Evolutionary conservation across 495 filamentous ascomycete genomes (phyloP).

Genomic region (Talaromyces borbonicus): DNA sequence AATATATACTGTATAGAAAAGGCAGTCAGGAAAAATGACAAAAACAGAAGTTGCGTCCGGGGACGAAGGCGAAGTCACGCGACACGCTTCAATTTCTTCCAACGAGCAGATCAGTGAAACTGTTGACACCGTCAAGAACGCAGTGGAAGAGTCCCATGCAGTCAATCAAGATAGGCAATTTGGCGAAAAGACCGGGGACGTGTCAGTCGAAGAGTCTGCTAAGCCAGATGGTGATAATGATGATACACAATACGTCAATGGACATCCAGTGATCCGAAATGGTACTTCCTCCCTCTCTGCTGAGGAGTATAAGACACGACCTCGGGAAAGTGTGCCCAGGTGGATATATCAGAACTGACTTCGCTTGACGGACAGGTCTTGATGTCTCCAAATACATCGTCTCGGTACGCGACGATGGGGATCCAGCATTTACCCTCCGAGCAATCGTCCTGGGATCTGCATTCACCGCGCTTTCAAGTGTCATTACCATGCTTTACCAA

Average conservation of each 20-base stretch:
- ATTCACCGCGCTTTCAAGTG: constrained; percentile 23
- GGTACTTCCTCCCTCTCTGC: constrained; percentile 6
- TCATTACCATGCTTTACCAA: constrained; percentile 23
- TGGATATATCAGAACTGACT: not conserved
- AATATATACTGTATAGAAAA: too few species aligned
- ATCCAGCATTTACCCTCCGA: constrained; percentile 20
- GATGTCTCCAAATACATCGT: constrained; percentile 21
- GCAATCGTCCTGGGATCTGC: constrained; percentile 17
- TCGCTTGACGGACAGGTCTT: constrained; percentile 9
- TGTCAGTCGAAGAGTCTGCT: not conserved
- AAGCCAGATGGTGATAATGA: too few species aligned
- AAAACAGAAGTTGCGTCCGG: not conserved
- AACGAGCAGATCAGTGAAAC: not conserved
- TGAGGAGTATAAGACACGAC: too few species aligned
- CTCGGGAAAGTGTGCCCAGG: too few species aligned
- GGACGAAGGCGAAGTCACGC: not conserved
- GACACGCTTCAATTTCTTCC: not conserved
- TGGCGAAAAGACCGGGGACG: constrained; percentile 1
- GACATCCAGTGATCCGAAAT: constrained; percentile 30
- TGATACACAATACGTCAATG: constrained; percentile 17
- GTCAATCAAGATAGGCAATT: too few species aligned
- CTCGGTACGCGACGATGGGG: constrained; percentile 18
- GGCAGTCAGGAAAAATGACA: too few species aligned
- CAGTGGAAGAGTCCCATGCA: too few species aligned
- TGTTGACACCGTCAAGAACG: not conserved